Evolutionary conservation across 2,329 filamentous ascomycete genomes (phyloP).

Genomic region (Apiospora aurea): DNA sequence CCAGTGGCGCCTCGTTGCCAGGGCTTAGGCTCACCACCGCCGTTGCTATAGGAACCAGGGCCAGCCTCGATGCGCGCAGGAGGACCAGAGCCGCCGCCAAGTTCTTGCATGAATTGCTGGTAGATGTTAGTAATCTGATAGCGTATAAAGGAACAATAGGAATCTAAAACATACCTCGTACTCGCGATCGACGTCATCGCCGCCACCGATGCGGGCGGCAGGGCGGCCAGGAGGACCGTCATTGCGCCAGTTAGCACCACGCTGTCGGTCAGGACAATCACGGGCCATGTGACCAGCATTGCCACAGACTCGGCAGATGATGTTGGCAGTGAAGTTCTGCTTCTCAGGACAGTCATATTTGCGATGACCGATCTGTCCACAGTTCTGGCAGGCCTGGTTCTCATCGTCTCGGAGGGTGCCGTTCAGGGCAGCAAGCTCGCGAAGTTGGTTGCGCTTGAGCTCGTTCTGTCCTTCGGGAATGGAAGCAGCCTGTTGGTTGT

Average conservation of each 20-base stretch:
- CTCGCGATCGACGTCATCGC: constrained; percentile 89
- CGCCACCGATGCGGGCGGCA: constrained; percentile 73
- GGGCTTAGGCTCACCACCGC: constrained; percentile 71
- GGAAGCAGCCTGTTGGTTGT: constrained; percentile 78
- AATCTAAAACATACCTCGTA: constrained; percentile 75
- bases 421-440: constrained; percentile 96
- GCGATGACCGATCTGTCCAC: constrained; percentile 96
- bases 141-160: neutral
- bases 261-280: constrained; percentile 94
- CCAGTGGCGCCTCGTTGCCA: constrained; percentile 90
- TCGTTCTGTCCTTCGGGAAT: constrained; percentile 99
- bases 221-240: constrained; percentile 60
- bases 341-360: constrained; percentile 99
- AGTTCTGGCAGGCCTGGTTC: constrained; percentile 99
- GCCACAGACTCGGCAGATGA: constrained; percentile 97
- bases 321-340: constrained; percentile 98
- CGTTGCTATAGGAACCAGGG: constrained; percentile 68
- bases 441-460: constrained; percentile 97
- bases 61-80: constrained; percentile 88
- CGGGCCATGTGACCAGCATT: constrained; percentile 98
- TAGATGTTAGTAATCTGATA: constrained; percentile 47
- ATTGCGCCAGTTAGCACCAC: constrained; percentile 92
- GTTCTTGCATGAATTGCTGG: constrained; percentile 96
- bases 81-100: constrained; percentile 76
- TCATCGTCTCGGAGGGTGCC: constrained; percentile 98